phyloP scores from a whole-genome alignment of 352 stramenopile genomes.

The Globisporangium carolinianum region DNA sequence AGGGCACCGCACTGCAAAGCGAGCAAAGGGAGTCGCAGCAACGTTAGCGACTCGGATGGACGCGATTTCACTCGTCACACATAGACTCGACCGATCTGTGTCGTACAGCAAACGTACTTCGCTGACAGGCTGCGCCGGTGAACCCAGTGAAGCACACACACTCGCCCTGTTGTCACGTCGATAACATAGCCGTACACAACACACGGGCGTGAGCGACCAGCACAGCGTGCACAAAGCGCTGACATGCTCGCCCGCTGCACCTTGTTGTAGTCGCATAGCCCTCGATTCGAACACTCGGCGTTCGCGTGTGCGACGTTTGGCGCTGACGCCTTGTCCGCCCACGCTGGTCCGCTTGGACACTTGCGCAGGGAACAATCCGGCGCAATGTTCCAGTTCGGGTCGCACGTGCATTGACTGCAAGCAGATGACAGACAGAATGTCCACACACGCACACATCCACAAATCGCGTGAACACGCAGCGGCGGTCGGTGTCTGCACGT shows the following conservation, averaged over 20 bases:
- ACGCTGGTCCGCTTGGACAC: constrained; percentile 63
- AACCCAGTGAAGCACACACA: constrained; percentile 53
- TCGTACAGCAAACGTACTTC: constrained; percentile 20
- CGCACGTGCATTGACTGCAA: constrained; percentile 60
- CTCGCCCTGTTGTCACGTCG: constrained; percentile 24
- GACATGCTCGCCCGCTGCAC: constrained; percentile 5
- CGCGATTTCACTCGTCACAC: background rate
- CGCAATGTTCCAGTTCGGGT: constrained; percentile 46
- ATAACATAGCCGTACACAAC: too few species aligned
- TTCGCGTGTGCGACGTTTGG: constrained; percentile 44
- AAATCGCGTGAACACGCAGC: too few species aligned
- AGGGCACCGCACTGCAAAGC: constrained; percentile 37
- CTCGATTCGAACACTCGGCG: constrained; percentile 57
- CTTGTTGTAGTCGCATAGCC: constrained; percentile 54
- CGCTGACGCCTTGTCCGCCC: constrained; percentile 72
- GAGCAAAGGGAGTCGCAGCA: background rate
- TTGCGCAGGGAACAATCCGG: constrained; percentile 66
- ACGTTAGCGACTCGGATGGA: background rate
- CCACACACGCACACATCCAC: too few species aligned
- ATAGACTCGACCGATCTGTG: background rate
- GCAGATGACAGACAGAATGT: background rate
- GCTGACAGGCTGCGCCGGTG: constrained; percentile 51
- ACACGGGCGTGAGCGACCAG: too few species aligned
- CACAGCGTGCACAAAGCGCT: too few species aligned
- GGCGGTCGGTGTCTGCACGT: too few species aligned